Conservation (phyloP, 192 early-diverging fungal species). For the Powellomyces hirtus region DNA sequence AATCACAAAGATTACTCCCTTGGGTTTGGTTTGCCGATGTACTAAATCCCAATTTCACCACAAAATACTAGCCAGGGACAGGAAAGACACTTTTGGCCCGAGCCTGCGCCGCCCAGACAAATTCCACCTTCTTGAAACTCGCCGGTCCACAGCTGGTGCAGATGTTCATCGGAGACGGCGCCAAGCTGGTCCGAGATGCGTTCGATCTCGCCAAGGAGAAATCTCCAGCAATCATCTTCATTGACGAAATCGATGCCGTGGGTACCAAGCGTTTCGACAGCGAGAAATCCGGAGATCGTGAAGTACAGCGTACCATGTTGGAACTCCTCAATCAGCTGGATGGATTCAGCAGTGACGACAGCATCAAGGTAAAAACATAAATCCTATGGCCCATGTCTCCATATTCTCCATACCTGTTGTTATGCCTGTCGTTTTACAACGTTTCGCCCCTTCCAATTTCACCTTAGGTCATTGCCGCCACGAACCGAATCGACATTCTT, state of each 20-base stretch:
- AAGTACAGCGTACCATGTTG: slow-evolving; percentile 98
- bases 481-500: slow-evolving; percentile 95
- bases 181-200: slow-evolving; percentile 82
- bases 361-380: slow-evolving; percentile 77
- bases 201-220: slow-evolving; percentile 98
- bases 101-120: slow-evolving; percentile 97
- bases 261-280: slow-evolving; percentile 99
- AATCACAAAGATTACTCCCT: neutral
- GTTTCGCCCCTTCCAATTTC: neutral
- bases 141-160: slow-evolving; percentile 96
- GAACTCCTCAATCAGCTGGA: slow-evolving; percentile 98
- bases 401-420: neutral
- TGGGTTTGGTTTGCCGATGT: neutral
- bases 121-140: slow-evolving; percentile 92
- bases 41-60: no score
- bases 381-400: neutral
- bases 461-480: slow-evolving; percentile 94
- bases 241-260: slow-evolving; percentile 97
- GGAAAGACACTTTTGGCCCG: slow-evolving; percentile 96
- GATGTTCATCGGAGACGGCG: slow-evolving; percentile 56
- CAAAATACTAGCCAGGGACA: slow-evolving; percentile 83
- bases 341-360: slow-evolving; percentile 91
- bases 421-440: no score
- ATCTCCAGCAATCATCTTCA: slow-evolving; percentile 97
- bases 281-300: slow-evolving; percentile 97